Percentiles rank a stretch among this genome's conserved stretches.
These are phyloP conservation scores for Akebia trifoliata DNA, from an alignment of 164 flowering plant species.

Conservation along the genomic window DNA sequence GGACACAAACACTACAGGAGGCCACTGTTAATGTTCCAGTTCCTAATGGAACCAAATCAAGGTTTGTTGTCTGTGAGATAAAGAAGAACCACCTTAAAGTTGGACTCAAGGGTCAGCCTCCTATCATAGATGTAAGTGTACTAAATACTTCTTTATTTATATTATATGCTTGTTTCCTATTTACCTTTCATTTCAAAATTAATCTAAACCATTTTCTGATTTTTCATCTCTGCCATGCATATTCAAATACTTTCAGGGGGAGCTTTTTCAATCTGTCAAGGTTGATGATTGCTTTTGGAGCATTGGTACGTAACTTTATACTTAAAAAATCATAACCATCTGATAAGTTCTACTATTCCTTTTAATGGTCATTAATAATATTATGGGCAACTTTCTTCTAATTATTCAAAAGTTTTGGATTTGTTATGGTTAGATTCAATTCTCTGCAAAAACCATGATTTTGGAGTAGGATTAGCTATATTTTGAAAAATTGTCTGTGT, in stretches of 20 bases:
- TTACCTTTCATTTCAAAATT: neutral
- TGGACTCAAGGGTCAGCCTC: slow-evolving; percentile 90
- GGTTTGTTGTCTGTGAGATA: slow-evolving; percentile 67
- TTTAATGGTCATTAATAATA: neutral
- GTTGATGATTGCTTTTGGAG: slow-evolving; percentile 95
- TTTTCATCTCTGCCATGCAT: neutral
- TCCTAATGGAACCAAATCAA: slow-evolving; percentile 79
- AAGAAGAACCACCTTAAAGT: slow-evolving; percentile 80
- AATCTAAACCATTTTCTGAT: neutral
- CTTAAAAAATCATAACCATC: neutral
- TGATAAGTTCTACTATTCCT: neutral
- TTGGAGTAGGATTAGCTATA: neutral
- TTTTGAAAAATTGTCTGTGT: neutral
- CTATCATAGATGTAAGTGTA: slow-evolving; percentile 74
- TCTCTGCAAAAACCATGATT: neutral
- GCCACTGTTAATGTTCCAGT: slow-evolving; percentile 63
- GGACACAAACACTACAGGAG: slow-evolving; percentile 88
- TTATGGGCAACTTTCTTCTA: no score
- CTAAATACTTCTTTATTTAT: neutral
- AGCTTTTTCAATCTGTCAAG: slow-evolving; percentile 59
- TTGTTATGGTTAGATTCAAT: no score
- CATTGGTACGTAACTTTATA: slow-evolving; percentile 50
- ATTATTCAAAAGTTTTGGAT: no score
- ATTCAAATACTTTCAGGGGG: slow-evolving; percentile 50
- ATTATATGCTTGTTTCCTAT: neutral